Base-by-base conservation (phyloP, 1,284 basidiomycete genomes). In the Cryptococcus hybrid region DNA sequence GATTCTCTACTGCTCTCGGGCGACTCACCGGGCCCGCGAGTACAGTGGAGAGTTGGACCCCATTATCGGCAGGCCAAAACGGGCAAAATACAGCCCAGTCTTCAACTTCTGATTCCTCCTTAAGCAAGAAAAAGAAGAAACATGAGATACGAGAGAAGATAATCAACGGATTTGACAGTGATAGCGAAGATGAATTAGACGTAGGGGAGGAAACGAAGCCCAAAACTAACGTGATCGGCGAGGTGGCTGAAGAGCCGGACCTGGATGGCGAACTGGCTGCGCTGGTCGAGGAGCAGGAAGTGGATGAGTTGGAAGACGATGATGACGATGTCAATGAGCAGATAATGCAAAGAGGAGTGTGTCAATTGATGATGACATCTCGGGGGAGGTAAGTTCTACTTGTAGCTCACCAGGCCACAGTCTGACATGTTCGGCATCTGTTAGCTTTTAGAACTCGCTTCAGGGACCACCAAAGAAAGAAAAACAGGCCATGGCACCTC, bases 371-470 rank as follows among this genome's bases (percentile, higher is more conserved):
- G 70, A 71, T 53, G 71, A 71, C 57, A 56, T 71, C 30, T 61
- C 59, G 13, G 67, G 67, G 24, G 67, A 68, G 56, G 67, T 66
- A 55, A 58, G 67, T 57, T 46, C 36, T 13, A 9, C 4, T 7
- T 2, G 7, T 35, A 12, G 43, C 15, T 48, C 7, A 37, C 40
- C 24, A 35, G 44, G 47, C 44, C 38, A n/a, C 57, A 11, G 9
- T 24, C 37, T 50, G 49, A 42, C 24, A 6, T 44, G 18, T 18
- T 18, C 18, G 18, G 18, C 18, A 18, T 18, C 18, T 18, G 5
- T 5, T 39, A 73, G 65, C 65, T 70, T 4, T 65, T 71, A 34
- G 71, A 73, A 52, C 64, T 73, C 2, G 71, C 69, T 8, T 69
- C 67, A 11, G 18, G 70, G 66, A 9, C 69, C 67, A 18, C 68